Evolutionary conservation across 495 filamentous ascomycete genomes (phyloP), one percentile per base, ranked within the genome.

Genomic region (Aspergillus conjunctus): DNA sequence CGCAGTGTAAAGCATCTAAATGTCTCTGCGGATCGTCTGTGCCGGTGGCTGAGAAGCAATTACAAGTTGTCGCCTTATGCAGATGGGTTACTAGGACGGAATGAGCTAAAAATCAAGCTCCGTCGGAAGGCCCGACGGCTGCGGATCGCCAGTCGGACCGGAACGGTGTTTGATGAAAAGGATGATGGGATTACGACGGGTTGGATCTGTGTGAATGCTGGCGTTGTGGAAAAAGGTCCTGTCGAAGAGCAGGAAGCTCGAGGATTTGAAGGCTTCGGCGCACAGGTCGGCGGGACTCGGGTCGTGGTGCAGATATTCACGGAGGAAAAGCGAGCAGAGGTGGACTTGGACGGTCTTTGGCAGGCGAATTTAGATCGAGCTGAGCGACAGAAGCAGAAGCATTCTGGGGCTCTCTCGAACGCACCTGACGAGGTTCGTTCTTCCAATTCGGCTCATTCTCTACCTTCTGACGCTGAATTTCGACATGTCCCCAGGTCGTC

Each of bases 161-260:
- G 86, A 1, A 51, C 68, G 26, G 68, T 68, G 60, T 21, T 79
- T 58, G 70, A 78, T 61, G 62, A 84, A 71, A 73, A 79, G 73
- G 85, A 95, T 65, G 92, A 96, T 66, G 93, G 91, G 1, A 90
- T 96, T 39, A 84, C 85, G 30, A 95, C 92, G 15, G 92, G 92
- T 1, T 98, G 94, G 94, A 89, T 98, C 9, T 98, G 95, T 74
- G 90, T 98, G 44, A 93, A 96, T 73, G 79, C 92, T 2, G 91
- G 92, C 1, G 80, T 81, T 15, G 82, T 96, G 12, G 83, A 88
- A 57, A 77, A 84, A 54, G 68, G 71, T 5, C 67, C 69, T 50
- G 73, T 62, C 63, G 71, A 49, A 59, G 73, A 74, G 64, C 52
- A 60, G 44, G 56, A 61, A 26, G 71, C 65, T 73, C 67, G 49